Evolutionary conservation across 192 early-diverging fungal genomes (phyloP), one percentile per base, ranked within the genome.

Genomic region (Endogone sp.): DNA sequence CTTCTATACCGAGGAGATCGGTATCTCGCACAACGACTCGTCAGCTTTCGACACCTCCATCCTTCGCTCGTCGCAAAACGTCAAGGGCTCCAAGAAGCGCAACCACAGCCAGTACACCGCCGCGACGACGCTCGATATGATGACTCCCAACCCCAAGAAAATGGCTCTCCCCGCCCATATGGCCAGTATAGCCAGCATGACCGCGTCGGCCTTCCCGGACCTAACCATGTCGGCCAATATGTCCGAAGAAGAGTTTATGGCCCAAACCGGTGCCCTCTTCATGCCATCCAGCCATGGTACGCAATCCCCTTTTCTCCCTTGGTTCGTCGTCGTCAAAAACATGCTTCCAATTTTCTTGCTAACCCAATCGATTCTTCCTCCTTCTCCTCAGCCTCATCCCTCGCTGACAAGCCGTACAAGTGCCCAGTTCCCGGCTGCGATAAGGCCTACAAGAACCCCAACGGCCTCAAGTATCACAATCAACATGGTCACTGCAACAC

Each of bases 381-480:
- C 26, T 56, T 54, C 64, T 64, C 60, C 26, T 62, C 63, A 16
- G 30, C 57, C 57, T 16, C 66, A 65, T n/a, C 69, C 2, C 67
- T 70, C 56, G 69, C 68, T 31, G 92, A 94, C 67, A 92, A 96
- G 68, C 94, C 93, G 24, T 96, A 96, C 81, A 89, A 91, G 65
- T 98, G 96, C 75, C 84, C 92, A 20, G 81, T 95, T 4, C 73
- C 74, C 4, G 94, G 94, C 4, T 98, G 97, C 81, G 88, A 86
- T 65, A 98, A 98, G 79, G 88, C 94, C 6, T 99, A 99, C 84
- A 99, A 99, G 82, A 99, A 99, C 79, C 95, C 97, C 27, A 97
- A 97, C 62, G 96, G 96, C 8, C 85, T 98, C 62, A 99, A 99
- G 78, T 98, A 99, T 84, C 97, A 98, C 75, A 93, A 96, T 71